Conservation (phyloP, 176 grass and related monocot genomes). For the Aegilops speltoides region DNA sequence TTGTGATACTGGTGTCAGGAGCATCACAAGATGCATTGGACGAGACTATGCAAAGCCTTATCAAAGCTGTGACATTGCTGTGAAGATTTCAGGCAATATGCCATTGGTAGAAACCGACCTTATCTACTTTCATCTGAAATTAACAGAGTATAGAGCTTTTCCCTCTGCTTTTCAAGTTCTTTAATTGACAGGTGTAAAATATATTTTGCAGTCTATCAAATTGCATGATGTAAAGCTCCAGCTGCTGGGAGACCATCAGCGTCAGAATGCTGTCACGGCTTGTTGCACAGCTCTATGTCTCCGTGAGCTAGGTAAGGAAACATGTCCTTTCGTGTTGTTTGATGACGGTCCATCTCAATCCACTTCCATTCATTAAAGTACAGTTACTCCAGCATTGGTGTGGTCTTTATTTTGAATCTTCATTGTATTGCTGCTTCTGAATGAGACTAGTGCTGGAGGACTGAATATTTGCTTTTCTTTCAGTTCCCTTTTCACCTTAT, state of each 20-base stretch:
- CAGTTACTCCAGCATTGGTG: not conserved
- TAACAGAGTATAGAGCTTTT: not conserved
- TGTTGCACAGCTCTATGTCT: slow-evolving; percentile 67
- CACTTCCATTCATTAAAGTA: not conserved
- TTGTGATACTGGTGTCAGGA: slow-evolving; percentile 50
- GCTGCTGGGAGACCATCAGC: slow-evolving; percentile 72
- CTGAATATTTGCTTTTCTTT: not conserved
- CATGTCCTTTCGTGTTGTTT: not conserved
- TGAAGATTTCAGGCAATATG: slow-evolving; percentile 44
- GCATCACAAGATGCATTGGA: slow-evolving; percentile 50
- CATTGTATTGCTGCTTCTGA: not conserved
- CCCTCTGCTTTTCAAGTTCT: not conserved
- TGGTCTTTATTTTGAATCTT: not conserved
- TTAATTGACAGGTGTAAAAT: not conserved
- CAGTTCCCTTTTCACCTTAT: not conserved
- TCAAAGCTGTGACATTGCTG: slow-evolving; percentile 65
- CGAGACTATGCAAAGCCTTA: slow-evolving; percentile 55
- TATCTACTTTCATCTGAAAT: slow-evolving; percentile 22
- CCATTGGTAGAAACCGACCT: slow-evolving; percentile 43
- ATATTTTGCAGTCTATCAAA: slow-evolving; percentile 51
- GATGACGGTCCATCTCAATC: not conserved
- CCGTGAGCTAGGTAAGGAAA: slow-evolving; percentile 55
- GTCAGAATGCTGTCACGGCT: slow-evolving; percentile 73
- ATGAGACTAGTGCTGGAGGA: not conserved
- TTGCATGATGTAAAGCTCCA: slow-evolving; percentile 64